Evolutionary conservation across 1,284 basidiomycete genomes (phyloP).

Genomic region (Papiliotrema fonsecae): DNA sequence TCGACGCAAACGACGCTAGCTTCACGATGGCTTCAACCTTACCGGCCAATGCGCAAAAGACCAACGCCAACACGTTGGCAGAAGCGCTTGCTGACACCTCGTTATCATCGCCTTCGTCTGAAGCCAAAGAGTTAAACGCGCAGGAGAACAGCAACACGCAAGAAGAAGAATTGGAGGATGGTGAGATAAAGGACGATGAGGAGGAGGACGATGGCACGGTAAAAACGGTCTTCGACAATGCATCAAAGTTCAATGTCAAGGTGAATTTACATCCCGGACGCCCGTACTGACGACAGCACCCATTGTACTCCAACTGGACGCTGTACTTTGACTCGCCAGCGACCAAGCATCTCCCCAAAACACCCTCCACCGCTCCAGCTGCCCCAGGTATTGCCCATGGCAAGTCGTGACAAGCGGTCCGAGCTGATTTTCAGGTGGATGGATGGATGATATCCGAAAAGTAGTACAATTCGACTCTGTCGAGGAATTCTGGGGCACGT

Average conservation of each 20-base stretch:
- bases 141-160: slow-evolving; percentile 8
- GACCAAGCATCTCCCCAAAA: slow-evolving; percentile 81
- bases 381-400: slow-evolving; percentile 53
- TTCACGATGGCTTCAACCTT: slow-evolving; percentile 18
- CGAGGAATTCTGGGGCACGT: slow-evolving; percentile 98
- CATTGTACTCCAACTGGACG: slow-evolving; percentile 89
- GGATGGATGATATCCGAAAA: slow-evolving; percentile 96
- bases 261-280: slow-evolving; percentile 47
- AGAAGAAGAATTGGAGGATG: slow-evolving; percentile 30
- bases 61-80: slow-evolving; percentile 31
- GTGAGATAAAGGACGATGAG: slow-evolving; percentile 34
- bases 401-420: slow-evolving; percentile 5
- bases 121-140: slow-evolving; percentile 22
- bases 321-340: slow-evolving; percentile 93
- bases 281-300: slow-evolving; percentile 77
- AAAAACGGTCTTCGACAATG: slow-evolving; percentile 84
- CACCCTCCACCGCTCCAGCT: slow-evolving; percentile 71
- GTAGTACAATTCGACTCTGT: slow-evolving; percentile 91
- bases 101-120: slow-evolving; percentile 21
- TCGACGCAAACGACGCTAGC: not conserved
- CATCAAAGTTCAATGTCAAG: slow-evolving; percentile 86
- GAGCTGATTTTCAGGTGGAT: slow-evolving; percentile 57
- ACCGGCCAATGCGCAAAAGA: slow-evolving; percentile 25
- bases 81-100: slow-evolving; percentile 34
- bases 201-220: slow-evolving; percentile 48